These are phyloP conservation scores for Penicillium flavigenum DNA, from an alignment of 495 filamentous ascomycete species.

Conservation along the genomic window DNA sequence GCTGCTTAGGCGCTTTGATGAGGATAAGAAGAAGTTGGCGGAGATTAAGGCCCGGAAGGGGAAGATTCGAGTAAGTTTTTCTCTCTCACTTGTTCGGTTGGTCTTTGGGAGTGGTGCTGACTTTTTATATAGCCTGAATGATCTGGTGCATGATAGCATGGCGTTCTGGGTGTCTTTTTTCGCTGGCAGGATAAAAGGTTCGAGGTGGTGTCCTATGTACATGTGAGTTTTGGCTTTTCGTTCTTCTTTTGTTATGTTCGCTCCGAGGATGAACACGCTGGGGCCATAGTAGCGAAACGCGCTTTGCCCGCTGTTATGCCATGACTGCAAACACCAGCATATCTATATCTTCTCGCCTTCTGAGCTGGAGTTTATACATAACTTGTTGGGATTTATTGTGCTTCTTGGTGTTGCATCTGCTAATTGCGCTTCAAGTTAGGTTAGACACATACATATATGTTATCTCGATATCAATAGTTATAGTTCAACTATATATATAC, in stretches of 20 bases:
- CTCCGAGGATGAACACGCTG: slow-evolving; percentile 53
- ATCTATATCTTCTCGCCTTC: slow-evolving; percentile 52
- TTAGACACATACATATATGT: slow-evolving; percentile 6
- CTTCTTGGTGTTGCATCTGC: slow-evolving; percentile 14
- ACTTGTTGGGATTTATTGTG: background rate
- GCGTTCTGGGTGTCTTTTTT: slow-evolving; percentile 28
- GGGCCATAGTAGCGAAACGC: slow-evolving; percentile 57
- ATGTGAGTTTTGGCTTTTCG: slow-evolving; percentile 20
- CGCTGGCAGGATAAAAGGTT: slow-evolving; percentile 11
- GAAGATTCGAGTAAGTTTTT: slow-evolving; percentile 45
- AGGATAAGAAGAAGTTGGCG: slow-evolving; percentile 54
- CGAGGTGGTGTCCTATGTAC: slow-evolving; percentile 16
- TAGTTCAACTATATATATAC: background rate
- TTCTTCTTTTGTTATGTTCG: background rate
- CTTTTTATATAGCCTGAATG: slow-evolving; percentile 43
- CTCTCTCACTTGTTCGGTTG: slow-evolving; percentile 3
- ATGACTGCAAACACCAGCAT: slow-evolving; percentile 56
- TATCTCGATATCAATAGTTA: slow-evolving; percentile 7
- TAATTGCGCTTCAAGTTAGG: slow-evolving; percentile 12
- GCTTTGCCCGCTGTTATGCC: slow-evolving; percentile 37
- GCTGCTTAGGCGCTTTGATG: slow-evolving; percentile 55
- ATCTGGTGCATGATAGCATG: slow-evolving; percentile 24
- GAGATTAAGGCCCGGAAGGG: slow-evolving; percentile 52
- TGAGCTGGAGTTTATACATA: slow-evolving; percentile 26
- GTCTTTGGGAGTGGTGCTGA: slow-evolving; percentile 15